Conservation (phyloP, 2,329 filamentous ascomycete genomes). For the Cephalotrichum gorgonifer region DNA sequence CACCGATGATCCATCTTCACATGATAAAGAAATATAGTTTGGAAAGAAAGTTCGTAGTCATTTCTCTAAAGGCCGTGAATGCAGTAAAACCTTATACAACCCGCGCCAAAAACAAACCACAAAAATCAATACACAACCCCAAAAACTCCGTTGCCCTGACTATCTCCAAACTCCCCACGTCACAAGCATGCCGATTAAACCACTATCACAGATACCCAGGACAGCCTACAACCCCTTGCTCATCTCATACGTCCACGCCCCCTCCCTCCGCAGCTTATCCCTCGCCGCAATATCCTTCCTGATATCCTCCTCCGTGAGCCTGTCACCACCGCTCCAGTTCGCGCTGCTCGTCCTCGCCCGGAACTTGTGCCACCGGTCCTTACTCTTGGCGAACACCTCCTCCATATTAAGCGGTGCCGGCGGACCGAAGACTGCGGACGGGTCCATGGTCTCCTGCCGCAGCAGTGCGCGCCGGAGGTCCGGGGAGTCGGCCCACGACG, state of each 20-base stretch:
- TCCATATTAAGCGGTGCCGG: slow-evolving; percentile 88
- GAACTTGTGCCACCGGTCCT: slow-evolving; percentile 78
- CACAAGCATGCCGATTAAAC: too few species aligned
- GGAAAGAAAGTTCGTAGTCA: too few species aligned
- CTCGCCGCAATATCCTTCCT: slow-evolving; percentile 67
- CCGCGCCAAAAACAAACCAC: too few species aligned
- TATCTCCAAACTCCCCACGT: too few species aligned
- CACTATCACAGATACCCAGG: too few species aligned
- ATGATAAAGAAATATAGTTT: too few species aligned
- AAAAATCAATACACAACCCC: too few species aligned
- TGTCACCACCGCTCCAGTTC: slow-evolving; percentile 79
- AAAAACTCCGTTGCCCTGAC: too few species aligned
- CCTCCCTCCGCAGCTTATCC: slow-evolving; percentile 69
- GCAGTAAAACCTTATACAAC: too few species aligned
- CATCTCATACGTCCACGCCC: slow-evolving; percentile 70
- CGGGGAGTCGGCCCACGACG: slow-evolving; percentile 83
- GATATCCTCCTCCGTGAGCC: slow-evolving; percentile 80
- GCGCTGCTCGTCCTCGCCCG: slow-evolving; percentile 85
- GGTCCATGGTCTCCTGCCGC: slow-evolving; percentile 77
- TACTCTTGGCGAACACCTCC: slow-evolving; percentile 86
- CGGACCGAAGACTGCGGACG: slow-evolving; percentile 77
- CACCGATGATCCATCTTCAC: too few species aligned
- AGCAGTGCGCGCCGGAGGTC: slow-evolving; percentile 66
- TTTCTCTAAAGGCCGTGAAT: too few species aligned
- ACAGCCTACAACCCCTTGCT: slow-evolving; percentile 30